Evolutionary conservation across 192 early-diverging fungal genomes (phyloP).

Genomic region (Podila clonocystis): DNA sequence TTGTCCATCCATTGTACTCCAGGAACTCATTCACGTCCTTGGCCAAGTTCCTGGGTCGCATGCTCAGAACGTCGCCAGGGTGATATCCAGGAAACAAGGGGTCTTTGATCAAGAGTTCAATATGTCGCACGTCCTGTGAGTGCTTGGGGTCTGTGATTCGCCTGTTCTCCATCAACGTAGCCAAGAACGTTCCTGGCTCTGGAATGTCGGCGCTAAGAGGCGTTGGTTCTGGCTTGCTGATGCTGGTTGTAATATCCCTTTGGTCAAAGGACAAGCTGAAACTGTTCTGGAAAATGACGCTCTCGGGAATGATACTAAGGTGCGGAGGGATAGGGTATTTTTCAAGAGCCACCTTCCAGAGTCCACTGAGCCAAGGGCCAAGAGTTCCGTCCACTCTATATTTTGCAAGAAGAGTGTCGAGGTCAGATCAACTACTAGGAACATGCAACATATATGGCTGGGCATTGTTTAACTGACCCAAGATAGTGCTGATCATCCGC

Average conservation of each 20-base stretch:
- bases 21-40: conserved; percentile 79
- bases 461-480: conserved; percentile 61
- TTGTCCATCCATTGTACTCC: conserved; percentile 73
- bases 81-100: conserved; percentile 57
- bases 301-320: conserved; percentile 61
- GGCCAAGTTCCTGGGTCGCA: conserved; percentile 78
- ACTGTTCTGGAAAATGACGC: conserved; percentile 54
- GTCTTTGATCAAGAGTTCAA: conserved; percentile 66
- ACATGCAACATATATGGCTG: not conserved
- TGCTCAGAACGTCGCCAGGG: conserved; percentile 84
- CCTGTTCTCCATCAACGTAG: conserved; percentile 62
- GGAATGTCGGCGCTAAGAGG: conserved; percentile 19
- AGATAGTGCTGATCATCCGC: conserved; percentile 97
- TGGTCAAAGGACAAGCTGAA: conserved; percentile 19
- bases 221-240: not conserved
- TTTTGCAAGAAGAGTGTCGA: not conserved
- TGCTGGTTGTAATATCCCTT: not conserved
- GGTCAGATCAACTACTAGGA: not conserved
- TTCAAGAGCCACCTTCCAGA: conserved; percentile 77
- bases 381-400: conserved; percentile 83
- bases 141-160: conserved; percentile 81
- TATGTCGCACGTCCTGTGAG: conserved; percentile 93
- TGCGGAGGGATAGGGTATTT: conserved; percentile 69
- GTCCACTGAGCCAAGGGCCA: conserved; percentile 84
- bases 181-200: conserved; percentile 43